Percentiles rank a stretch among this genome's conserved stretches.
These are phyloP conservation scores for Hypoxylon sp. DNA, from an alignment of 2,329 filamentous ascomycete species.

Conservation along the genomic window DNA sequence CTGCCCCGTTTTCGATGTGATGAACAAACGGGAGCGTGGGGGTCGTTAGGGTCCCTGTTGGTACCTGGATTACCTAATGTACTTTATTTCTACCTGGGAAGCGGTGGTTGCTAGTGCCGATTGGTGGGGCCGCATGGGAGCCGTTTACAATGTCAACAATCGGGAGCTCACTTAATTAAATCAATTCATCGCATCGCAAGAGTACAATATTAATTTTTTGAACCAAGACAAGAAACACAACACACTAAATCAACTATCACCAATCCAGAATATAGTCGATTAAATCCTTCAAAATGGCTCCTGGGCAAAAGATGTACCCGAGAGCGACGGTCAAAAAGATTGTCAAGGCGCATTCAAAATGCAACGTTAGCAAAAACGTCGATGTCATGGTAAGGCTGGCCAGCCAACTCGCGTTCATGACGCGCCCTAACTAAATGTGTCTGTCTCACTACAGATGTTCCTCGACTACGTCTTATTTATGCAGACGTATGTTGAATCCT, in stretches of 20 bases:
- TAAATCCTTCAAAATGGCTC: constrained; percentile 63
- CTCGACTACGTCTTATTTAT: constrained; percentile 87
- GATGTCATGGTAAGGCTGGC: constrained; percentile 75
- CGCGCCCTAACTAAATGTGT: constrained; percentile 39
- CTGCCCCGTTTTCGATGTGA: constrained; percentile 1
- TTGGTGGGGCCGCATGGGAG: constrained; percentile 21
- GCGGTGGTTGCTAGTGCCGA: neutral
- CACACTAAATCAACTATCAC: too few relatives aligned
- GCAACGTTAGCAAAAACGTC: constrained; percentile 82
- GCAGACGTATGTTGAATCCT: constrained; percentile 58
- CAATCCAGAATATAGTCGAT: too few relatives aligned
- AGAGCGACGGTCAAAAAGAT: constrained; percentile 87
- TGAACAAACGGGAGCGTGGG: too few relatives aligned
- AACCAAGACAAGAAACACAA: neutral
- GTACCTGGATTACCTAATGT: too few relatives aligned
- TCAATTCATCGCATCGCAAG: too few relatives aligned
- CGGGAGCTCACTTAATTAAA: neutral
- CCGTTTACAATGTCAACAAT: constrained; percentile 32
- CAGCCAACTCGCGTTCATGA: constrained; percentile 36
- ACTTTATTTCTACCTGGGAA: constrained; percentile 7
- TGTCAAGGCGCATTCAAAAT: constrained; percentile 85
- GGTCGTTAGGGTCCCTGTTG: too few relatives aligned
- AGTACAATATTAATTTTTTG: too few relatives aligned
- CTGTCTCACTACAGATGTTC: constrained; percentile 68
- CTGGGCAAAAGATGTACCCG: constrained; percentile 80